Evolutionary conservation across 306 rosid genomes (phyloP).

Genomic region (Pueraria montana): DNA sequence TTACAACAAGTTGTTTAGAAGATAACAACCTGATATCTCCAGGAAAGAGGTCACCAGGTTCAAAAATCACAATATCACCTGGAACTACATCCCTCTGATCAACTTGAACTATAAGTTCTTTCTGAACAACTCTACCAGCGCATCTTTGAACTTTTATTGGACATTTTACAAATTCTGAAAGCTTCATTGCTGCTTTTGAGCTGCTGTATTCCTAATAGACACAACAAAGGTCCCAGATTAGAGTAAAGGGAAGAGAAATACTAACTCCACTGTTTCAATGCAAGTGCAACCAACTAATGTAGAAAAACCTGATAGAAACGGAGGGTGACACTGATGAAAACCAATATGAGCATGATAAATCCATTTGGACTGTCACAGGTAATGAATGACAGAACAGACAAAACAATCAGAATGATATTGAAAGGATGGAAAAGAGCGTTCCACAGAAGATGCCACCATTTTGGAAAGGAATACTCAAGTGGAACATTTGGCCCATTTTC

Average conservation of each 20-base stretch:
- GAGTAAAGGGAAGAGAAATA: not conserved
- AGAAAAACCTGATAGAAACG: slow-evolving; percentile 79
- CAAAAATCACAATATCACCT: slow-evolving; percentile 88
- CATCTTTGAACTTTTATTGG: slow-evolving; percentile 91
- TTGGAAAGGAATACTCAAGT: slow-evolving; percentile 66
- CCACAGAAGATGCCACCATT: slow-evolving; percentile 86
- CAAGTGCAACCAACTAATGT: slow-evolving; percentile 2
- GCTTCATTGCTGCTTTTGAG: slow-evolving; percentile 89
- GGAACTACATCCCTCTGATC: slow-evolving; percentile 90
- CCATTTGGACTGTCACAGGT: slow-evolving; percentile 73
- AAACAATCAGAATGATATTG: slow-evolving; percentile 74
- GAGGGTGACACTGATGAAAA: slow-evolving; percentile 78
- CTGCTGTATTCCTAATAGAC: slow-evolving; percentile 75
- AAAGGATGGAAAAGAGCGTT: slow-evolving; percentile 83
- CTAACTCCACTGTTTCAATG: not conserved
- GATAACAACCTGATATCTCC: slow-evolving; percentile 84
- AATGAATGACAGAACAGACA: slow-evolving; percentile 75
- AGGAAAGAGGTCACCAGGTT: slow-evolving; percentile 91
- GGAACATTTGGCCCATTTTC: slow-evolving; percentile 87
- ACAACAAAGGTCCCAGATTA: not conserved
- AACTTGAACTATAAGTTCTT: slow-evolving; percentile 77
- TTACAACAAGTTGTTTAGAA: slow-evolving; percentile 85
- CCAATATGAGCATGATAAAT: slow-evolving; percentile 74
- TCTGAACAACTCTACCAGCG: slow-evolving; percentile 84
- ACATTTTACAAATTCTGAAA: slow-evolving; percentile 72